phyloP scores from a whole-genome alignment of 2,329 filamentous ascomycete species.

The Trichophyton rubrum region DNA sequence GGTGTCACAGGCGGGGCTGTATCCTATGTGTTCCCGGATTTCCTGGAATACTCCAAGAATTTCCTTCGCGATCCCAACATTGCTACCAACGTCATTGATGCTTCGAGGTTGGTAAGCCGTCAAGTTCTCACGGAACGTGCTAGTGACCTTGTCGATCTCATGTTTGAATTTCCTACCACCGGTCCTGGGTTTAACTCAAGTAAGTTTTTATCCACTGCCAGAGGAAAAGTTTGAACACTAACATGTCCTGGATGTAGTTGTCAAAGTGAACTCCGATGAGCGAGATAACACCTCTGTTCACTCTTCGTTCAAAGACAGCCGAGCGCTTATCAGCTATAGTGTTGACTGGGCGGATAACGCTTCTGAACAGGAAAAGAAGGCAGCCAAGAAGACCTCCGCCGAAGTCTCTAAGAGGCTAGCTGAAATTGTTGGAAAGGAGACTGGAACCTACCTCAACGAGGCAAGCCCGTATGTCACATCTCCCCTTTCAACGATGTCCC shows the following conservation, averaged over 20 bases:
- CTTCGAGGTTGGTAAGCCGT: slow-evolving; percentile 19
- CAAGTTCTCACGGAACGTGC: slow-evolving; percentile 17
- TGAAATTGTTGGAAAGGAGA: slow-evolving; percentile 18
- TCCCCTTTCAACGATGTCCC: background rate
- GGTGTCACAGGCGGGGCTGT: slow-evolving; percentile 14
- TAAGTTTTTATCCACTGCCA: slow-evolving; percentile 10
- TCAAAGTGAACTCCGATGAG: slow-evolving; percentile 19
- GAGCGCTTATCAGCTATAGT: slow-evolving; percentile 18
- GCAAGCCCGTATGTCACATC: slow-evolving; percentile 13
- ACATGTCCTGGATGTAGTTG: slow-evolving; percentile 13
- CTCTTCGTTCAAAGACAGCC: slow-evolving; percentile 18
- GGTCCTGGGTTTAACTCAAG: slow-evolving; percentile 21
- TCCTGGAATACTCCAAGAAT: slow-evolving; percentile 18
- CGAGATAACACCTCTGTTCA: slow-evolving; percentile 21
- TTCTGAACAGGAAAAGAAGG: slow-evolving; percentile 15
- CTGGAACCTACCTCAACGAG: slow-evolving; percentile 20
- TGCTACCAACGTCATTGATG: slow-evolving; percentile 23
- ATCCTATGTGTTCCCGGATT: slow-evolving; percentile 18
- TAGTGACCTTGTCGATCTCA: slow-evolving; percentile 18
- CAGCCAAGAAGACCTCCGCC: slow-evolving; percentile 16
- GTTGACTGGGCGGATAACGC: slow-evolving; percentile 21
- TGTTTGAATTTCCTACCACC: slow-evolving; percentile 17
- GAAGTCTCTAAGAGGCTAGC: slow-evolving; percentile 18
- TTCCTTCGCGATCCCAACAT: slow-evolving; percentile 23
- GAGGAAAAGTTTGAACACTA: background rate